Conservation (phyloP, 2,329 filamentous ascomycete genomes). For the Xylaria sp. region DNA sequence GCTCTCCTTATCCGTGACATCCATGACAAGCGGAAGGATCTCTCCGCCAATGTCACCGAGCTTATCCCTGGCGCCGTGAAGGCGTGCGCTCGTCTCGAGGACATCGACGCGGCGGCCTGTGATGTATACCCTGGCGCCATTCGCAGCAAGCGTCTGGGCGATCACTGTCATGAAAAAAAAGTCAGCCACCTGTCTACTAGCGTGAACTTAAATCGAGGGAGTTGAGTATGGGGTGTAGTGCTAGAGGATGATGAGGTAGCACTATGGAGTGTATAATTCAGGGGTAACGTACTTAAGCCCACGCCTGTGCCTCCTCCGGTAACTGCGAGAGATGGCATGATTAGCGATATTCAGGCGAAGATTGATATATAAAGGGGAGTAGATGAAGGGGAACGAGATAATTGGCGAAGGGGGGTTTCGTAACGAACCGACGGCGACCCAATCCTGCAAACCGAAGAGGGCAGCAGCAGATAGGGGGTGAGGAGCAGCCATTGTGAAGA, state of each 20-base stretch:
- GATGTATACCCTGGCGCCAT: conserved; percentile 46
- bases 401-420: conserved; percentile 4
- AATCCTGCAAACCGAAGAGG: conserved; percentile 36
- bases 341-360: not conserved
- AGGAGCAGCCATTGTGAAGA: conserved; percentile 32
- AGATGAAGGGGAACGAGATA: conserved; percentile 5
- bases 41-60: conserved; percentile 49
- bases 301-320: conserved; percentile 40
- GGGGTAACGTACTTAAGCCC: conserved; percentile 35
- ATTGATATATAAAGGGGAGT: not conserved
- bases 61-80: conserved; percentile 51
- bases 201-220: too few species aligned
- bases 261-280: conserved; percentile 1
- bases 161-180: conserved; percentile 43
- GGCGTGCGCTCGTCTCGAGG: conserved; percentile 47
- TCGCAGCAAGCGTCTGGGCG: conserved; percentile 51
- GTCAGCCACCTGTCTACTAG: too few species aligned
- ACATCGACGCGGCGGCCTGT: conserved; percentile 52
- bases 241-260: not conserved
- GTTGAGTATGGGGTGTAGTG: too few species aligned
- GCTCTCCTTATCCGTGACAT: conserved; percentile 58
- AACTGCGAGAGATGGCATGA: conserved; percentile 22
- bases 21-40: conserved; percentile 51
- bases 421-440: conserved; percentile 38
- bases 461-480: conserved; percentile 40